Conservation (phyloP, 768 basidiomycete species). For the Podaxis sp. region DNA sequence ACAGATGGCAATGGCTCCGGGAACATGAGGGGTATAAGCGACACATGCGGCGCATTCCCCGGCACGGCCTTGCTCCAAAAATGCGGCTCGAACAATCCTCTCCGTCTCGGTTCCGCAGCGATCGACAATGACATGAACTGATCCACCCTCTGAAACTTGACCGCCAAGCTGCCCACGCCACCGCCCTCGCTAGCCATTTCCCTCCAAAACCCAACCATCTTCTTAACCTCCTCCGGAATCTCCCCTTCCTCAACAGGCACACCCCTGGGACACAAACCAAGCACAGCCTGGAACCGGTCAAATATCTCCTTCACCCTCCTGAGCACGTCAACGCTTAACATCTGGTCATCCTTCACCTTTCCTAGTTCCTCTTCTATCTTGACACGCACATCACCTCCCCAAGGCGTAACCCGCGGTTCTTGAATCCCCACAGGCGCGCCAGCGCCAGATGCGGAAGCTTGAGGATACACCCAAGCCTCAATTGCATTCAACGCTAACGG, state of each 20-base stretch:
- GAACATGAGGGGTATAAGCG: constrained; percentile 68
- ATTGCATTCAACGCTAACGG: constrained; percentile 51
- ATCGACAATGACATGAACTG: constrained; percentile 79
- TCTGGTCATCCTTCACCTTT: constrained; percentile 44
- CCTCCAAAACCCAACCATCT: constrained; percentile 58
- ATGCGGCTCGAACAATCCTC: constrained; percentile 72
- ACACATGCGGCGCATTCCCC: constrained; percentile 27
- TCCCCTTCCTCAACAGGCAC: constrained; percentile 34
- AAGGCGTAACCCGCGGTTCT: constrained; percentile 56
- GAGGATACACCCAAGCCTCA: constrained; percentile 61
- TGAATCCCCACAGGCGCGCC: constrained; percentile 29
- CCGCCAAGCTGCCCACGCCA: constrained; percentile 38
- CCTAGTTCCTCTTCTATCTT: constrained; percentile 46
- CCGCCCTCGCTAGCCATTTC: constrained; percentile 40
- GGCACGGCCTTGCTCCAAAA: constrained; percentile 58
- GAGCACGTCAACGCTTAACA: constrained; percentile 41
- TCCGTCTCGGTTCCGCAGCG: constrained; percentile 71
- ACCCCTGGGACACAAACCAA: constrained; percentile 50
- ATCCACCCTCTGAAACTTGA: constrained; percentile 70
- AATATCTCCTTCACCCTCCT: constrained; percentile 43
- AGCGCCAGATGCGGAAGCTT: constrained; percentile 11
- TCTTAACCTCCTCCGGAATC: constrained; percentile 42
- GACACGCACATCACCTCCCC: constrained; percentile 61
- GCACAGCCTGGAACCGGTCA: constrained; percentile 47
- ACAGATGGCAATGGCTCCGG: constrained; percentile 70